These are phyloP conservation scores for Naganishia friedmannii DNA, from an alignment of 768 basidiomycete species.

Conservation along the genomic window DNA sequence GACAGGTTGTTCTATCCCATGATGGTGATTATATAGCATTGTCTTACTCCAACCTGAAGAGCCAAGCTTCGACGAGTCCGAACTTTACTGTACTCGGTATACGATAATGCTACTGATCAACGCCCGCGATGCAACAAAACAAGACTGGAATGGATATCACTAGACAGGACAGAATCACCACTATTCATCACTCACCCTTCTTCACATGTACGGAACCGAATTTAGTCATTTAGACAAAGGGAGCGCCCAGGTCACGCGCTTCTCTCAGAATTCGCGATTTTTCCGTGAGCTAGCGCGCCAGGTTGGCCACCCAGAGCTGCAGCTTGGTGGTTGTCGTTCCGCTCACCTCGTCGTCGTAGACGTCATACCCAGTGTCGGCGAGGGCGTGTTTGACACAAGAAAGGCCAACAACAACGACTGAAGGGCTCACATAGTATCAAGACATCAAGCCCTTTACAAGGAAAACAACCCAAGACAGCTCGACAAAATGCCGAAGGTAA, in stretches of 20 bases:
- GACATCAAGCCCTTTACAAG: not conserved
- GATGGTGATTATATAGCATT: too few species aligned
- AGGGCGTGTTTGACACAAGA: not conserved
- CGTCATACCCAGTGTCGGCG: conserved; percentile 18
- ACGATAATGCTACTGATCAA: too few species aligned
- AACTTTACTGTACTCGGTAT: too few species aligned
- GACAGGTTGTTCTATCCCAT: too few species aligned
- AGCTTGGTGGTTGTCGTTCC: not conserved
- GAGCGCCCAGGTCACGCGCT: conserved; percentile 5
- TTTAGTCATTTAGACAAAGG: conserved; percentile 5
- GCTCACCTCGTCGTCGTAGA: conserved; percentile 3
- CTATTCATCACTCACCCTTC: too few species aligned
- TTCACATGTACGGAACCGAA: conserved; percentile 2
- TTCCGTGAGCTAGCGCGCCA: not conserved
- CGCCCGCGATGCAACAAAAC: too few species aligned
- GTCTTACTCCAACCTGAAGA: too few species aligned
- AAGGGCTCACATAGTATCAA: not conserved
- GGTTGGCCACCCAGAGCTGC: not conserved
- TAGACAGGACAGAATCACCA: too few species aligned
- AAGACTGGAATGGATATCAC: too few species aligned
- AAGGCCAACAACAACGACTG: too few species aligned
- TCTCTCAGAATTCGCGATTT: conserved; percentile 7
- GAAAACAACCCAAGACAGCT: not conserved
- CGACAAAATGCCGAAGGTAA: conserved; percentile 21
- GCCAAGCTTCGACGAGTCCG: too few species aligned